Conservation (phyloP, 352 stramenopile genomes). For the Pelagophyceae sp. region DNA sequence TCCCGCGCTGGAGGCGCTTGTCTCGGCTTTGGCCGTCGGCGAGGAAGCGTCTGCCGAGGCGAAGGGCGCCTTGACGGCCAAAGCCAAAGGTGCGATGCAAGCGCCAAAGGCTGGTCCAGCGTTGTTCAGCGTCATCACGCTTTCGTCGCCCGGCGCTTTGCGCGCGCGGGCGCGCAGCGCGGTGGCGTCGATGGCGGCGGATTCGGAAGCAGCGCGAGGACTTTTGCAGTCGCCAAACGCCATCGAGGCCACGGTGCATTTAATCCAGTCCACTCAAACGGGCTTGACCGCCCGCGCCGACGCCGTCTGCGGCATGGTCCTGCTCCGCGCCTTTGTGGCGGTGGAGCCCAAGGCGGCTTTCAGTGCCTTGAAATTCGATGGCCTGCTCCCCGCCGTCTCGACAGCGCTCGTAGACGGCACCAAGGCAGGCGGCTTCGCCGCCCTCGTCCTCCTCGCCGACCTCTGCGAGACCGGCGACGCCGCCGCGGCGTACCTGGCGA, state of each 20-base stretch:
- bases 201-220: background rate
- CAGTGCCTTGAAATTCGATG: background rate
- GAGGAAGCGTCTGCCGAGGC: too few relatives aligned
- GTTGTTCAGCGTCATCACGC: background rate
- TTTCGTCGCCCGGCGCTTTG: background rate
- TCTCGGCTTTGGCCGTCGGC: too few relatives aligned
- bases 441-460: background rate
- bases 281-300: background rate
- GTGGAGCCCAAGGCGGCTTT: background rate
- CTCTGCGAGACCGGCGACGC: background rate
- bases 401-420: background rate
- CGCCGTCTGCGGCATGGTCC: constrained; percentile 2
- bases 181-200: background rate
- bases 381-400: background rate
- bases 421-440: background rate
- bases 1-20: too few relatives aligned
- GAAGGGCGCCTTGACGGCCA: too few relatives aligned
- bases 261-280: background rate
- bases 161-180: background rate
- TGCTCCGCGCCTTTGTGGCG: background rate
- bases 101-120: too few relatives aligned
- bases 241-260: background rate
- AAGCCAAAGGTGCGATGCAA: too few relatives aligned
- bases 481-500: background rate
- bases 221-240: too few relatives aligned